Conservation (phyloP, 164 flowering plant species). For the Malania oleifera region DNA sequence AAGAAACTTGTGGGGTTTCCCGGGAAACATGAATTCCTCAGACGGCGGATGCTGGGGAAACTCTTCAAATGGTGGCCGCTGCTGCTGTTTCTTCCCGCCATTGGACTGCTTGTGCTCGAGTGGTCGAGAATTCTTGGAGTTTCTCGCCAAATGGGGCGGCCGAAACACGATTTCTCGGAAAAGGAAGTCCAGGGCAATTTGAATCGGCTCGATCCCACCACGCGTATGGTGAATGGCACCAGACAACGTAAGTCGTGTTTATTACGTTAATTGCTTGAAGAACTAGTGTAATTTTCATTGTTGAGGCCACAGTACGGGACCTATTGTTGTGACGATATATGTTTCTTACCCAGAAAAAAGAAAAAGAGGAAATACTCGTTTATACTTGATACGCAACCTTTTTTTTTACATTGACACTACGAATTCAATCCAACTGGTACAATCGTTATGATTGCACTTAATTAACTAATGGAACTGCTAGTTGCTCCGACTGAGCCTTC, state of each 20-base stretch:
- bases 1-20: neutral
- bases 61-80: neutral
- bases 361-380: too few species aligned
- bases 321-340: too few species aligned
- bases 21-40: neutral
- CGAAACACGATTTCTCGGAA: neutral
- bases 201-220: constrained; percentile 2
- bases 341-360: too few species aligned
- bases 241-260: neutral
- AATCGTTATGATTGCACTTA: too few species aligned
- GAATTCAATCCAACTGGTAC: too few species aligned
- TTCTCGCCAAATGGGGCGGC: neutral
- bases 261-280: neutral
- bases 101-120: neutral
- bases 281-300: too few species aligned
- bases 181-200: neutral
- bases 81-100: neutral
- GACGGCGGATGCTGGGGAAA: neutral
- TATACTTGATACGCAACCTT: too few species aligned
- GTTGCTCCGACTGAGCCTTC: too few species aligned
- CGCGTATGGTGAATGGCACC: neutral
- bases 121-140: neutral
- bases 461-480: too few species aligned
- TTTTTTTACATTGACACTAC: too few species aligned
- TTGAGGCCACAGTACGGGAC: too few species aligned